Evolutionary conservation across 345 rosid genomes (phyloP), one percentile per base, ranked within the genome.

Genomic region (Eucalyptus lansdowneana): DNA sequence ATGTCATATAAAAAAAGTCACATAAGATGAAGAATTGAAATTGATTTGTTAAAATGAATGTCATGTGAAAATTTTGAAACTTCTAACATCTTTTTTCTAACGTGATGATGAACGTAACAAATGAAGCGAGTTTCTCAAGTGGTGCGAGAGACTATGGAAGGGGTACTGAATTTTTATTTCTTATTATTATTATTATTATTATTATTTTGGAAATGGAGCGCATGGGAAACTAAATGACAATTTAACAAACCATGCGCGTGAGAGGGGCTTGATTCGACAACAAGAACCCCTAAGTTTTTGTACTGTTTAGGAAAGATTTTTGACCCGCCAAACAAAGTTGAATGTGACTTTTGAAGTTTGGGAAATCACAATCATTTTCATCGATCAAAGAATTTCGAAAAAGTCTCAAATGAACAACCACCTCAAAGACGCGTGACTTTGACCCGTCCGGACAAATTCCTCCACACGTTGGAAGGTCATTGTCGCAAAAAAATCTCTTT

Each of bases 11-110:
- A 56, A 24, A 56, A 56, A 53, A 19, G 56, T 24, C 62, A 56
- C 6, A 9, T 56, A 5, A 9, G 29, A 10, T 6, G 4, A 24
- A 56, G 0, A 9, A 24, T 5, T 1, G 1, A 56, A 56, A 56
- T 24, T 24, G 13, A 24, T 56, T 25, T 25, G 27, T 24, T 56
- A 56, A 56, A 56, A 24, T 56, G 12, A 56, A 56, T 0, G 1
- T 24, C 3, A 10, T 56, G 13, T 0, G 6, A 56, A 56, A 56
- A 3, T 24, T 56, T 0, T 5, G 13, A 21, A 54, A 54, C 5
- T 21, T 9, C 27, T 22, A 54, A 9, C 0, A 1, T 9, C 11
- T 0, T 54, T 54, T 9, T 54, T 9, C 25, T 21, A 4, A 21
- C 5, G 1, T 19, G 25, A 19, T 2, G 25, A 56, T 10, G 62